Base-by-base conservation (phyloP, 805 yeast species). In the Spathaspora passalidarum region DNA sequence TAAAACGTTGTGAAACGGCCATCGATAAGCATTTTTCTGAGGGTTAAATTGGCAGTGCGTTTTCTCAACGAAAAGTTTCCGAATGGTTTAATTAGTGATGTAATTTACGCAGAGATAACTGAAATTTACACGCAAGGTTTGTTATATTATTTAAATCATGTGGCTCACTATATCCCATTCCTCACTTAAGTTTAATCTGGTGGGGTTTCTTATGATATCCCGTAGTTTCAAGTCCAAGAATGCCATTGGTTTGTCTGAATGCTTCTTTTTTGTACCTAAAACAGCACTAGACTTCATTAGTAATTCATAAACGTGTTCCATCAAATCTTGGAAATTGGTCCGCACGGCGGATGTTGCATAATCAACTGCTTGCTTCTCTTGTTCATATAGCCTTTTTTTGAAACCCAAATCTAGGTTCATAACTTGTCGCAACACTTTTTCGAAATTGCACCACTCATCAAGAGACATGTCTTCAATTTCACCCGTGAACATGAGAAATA, bases 181-280 rank as follows among this genome's bases (percentile, higher is more conserved):
- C 25, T 65, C 53, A 19, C 49, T 44, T 8, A 22, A 45, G 11
- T 48, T 51, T 11, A 47, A 47, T 43, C 57, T 60, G 3, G 62
- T 54, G 40, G 63, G 64, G 40, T 59, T 57, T n/a, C 51, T 52
- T 13, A 59, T 53, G 23, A 60, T 44, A 14, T 54, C 56, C 42
- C 56, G 51, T 18, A 60, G 50, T 32, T 60, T 55, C 42, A 59
- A 45, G 38, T 57, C 63, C 37, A 50, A 53, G 10, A 60, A 55
- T 34, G 47, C 47, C 21, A 47, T 39, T 34, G 40, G 47, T 35
- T 40, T 45, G 18, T 37, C 38, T 13, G 38, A 32, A 13, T 26
- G 38, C 17, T 36, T 38, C 13, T n/a, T 19, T 6, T 14, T 19
- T 22, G 37, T 16, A 17, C 10, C 10, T 17, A 18, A 14, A 8